Evolutionary conservation across 2,329 filamentous ascomycete genomes (phyloP).

Genomic region (Fusarium tjaetaba): DNA sequence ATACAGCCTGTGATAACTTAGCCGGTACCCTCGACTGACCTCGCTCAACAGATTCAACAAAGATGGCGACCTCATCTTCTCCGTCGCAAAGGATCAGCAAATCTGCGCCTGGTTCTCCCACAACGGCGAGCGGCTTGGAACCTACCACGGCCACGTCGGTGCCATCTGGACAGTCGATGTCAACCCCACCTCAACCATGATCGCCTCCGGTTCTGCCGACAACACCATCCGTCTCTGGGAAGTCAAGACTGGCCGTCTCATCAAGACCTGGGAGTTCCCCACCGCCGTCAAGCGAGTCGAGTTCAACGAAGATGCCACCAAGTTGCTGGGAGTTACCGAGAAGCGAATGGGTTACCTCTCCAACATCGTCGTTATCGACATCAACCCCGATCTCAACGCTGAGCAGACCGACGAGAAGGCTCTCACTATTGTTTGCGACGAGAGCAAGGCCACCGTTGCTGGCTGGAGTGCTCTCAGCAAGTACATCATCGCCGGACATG

Average conservation of each 20-base stretch:
- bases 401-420: conserved; percentile 85
- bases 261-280: conserved; percentile 98
- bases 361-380: conserved; percentile 92
- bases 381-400: conserved; percentile 83
- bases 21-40: conserved; percentile 27
- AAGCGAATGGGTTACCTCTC: conserved; percentile 97
- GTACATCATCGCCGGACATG: conserved; percentile 97
- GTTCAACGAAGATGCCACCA: conserved; percentile 92
- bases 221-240: conserved; percentile 99
- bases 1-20: conserved; percentile 4
- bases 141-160: conserved; percentile 96
- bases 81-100: conserved; percentile 93
- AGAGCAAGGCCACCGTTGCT: conserved; percentile 96
- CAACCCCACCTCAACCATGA: conserved; percentile 88
- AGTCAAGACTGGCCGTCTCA: conserved; percentile 87
- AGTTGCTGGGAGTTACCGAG: conserved; percentile 93
- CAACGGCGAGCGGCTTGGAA: conserved; percentile 97
- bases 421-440: conserved; percentile 90
- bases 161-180: conserved; percentile 99
- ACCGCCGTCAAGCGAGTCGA: conserved; percentile 98
- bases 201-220: conserved; percentile 95
- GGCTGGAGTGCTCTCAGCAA: conserved; percentile 95
- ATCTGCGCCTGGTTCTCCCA: conserved; percentile 97
- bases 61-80: conserved; percentile 97
- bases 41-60: conserved; percentile 75